phyloP scores from a whole-genome alignment of 2,329 filamentous ascomycete species.

The Knoxdaviesia capensis region DNA sequence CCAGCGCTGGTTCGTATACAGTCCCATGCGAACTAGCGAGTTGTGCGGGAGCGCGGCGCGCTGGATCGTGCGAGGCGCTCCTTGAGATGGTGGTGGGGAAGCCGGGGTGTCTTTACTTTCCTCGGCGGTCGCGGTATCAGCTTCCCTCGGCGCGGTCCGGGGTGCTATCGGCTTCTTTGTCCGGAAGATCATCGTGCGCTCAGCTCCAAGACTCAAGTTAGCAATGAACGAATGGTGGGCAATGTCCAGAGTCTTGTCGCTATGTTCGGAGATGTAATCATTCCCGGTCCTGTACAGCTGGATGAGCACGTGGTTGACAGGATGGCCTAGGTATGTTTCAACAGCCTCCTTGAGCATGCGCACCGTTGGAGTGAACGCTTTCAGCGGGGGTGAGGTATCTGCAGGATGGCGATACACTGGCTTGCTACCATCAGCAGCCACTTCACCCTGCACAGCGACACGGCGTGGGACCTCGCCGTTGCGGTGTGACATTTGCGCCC shows the following conservation, averaged over 20 bases:
- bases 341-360: conserved; percentile 44
- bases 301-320: conserved; percentile 78
- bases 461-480: conserved; percentile 80
- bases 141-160: conserved; percentile 6
- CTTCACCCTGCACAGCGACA: conserved; percentile 68
- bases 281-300: conserved; percentile 78
- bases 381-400: conserved; percentile 64
- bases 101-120: background rate
- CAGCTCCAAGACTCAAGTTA: conserved; percentile 83
- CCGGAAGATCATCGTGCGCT: conserved; percentile 74
- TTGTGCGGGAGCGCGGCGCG: conserved; percentile 68
- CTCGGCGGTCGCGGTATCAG: conserved; percentile 5
- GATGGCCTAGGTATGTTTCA: conserved; percentile 55
- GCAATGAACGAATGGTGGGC: conserved; percentile 63
- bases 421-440: conserved; percentile 48
- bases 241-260: conserved; percentile 91
- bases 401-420: conserved; percentile 91
- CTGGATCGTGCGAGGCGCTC: conserved; percentile 29
- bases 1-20: conserved; percentile 68
- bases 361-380: conserved; percentile 58
- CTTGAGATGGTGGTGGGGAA: background rate
- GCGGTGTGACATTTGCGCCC: conserved; percentile 85
- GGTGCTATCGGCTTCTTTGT: conserved; percentile 43
- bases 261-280: conserved; percentile 92
- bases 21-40: conserved; percentile 67